Base-by-base conservation (phyloP, 768 basidiomycete genomes). In the Zangia roseola region DNA sequence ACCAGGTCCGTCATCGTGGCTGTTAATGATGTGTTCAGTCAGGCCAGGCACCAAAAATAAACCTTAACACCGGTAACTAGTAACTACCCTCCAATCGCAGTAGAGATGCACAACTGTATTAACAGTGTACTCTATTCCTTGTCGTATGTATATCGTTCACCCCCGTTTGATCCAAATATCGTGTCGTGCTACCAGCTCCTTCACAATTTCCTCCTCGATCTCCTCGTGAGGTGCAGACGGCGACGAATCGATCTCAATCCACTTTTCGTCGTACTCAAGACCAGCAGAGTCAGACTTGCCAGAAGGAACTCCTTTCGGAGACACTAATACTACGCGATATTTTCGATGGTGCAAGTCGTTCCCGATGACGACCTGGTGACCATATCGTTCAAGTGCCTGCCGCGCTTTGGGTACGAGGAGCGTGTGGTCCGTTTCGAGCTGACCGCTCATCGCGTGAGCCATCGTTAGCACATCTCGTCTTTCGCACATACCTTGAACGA, bases 361-460 rank as follows among this genome's bases (percentile, higher is more conserved):
- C 17, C 92, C 97, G 53, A 99, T 91, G 45, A 99, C 97, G 24
- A 97, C 84, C 64, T 98, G 94, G 65, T 98, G 97, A 1, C 94
- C 94, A 67, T 98, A 99, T 21, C 94, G 82, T 51, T 92, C 85
- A 28, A 98, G 80, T 2, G 97, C 91, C 9, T 78, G 80, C 14
- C 84, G 79, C 0, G 94, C 86, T 74, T 99, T 99, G 25, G 97
- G 95, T 49, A 97, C 78, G 19, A 99, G 78, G 10, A 99, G 74
- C 1, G 71, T 39, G 19, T 72, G 75, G 58, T 99, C 95, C 6
- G 97, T 99, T 75, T 99, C 95, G 42, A 99, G 84, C 94, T 98
- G 58, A 33, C 21, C 10, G 19, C 28, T 21, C 24, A 4, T 42
- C 14, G 21, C 19, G 41, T 62, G 8, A 62, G 49, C 16, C 30